A percentile compares a stretch with the other conserved stretches of the same genome.
Conservation (phyloP, 208 protist genomes). For the Trypanosoma scelopori region DNA sequence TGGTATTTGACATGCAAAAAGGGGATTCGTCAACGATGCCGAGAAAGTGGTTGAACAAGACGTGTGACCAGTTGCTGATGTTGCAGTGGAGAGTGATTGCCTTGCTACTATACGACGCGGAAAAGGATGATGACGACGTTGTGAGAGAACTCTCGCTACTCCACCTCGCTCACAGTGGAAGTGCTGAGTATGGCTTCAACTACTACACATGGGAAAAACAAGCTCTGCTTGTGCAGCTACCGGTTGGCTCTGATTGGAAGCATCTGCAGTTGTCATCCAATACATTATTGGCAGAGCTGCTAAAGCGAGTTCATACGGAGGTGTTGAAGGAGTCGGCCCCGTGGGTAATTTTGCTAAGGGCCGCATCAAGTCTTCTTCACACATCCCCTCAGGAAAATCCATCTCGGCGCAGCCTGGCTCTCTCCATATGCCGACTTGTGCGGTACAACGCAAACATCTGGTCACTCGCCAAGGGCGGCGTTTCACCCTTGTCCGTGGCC, state of each 20-base stretch:
- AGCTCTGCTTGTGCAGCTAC: slow-evolving; percentile 9
- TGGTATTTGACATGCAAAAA: slow-evolving; percentile 24
- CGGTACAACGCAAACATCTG: slow-evolving; percentile 25
- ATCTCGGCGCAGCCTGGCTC: slow-evolving; percentile 3
- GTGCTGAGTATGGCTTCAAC: slow-evolving; percentile 19
- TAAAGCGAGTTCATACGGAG: slow-evolving; percentile 7
- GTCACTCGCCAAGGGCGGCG: slow-evolving; percentile 23
- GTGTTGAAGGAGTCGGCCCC: slow-evolving; percentile 23
- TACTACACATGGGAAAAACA: slow-evolving; percentile 16
- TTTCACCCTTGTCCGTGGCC: slow-evolving; percentile 14
- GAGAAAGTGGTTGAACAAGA: slow-evolving; percentile 1
- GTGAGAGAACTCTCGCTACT: slow-evolving; percentile 26
- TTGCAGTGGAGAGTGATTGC: slow-evolving; percentile 29
- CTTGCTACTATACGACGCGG: slow-evolving; percentile 22
- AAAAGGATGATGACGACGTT: slow-evolving; percentile 29
- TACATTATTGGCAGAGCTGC: slow-evolving; percentile 23
- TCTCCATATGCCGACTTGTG: slow-evolving; percentile 26
- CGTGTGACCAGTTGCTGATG: slow-evolving; percentile 18
- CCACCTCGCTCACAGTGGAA: slow-evolving; percentile 22
- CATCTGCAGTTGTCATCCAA: slow-evolving; percentile 19
- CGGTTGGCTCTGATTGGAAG: slow-evolving; percentile 18
- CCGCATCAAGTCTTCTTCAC: slow-evolving; percentile 24
- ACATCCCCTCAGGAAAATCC: neutral
- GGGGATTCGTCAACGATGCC: neutral
- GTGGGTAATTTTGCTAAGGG: slow-evolving; percentile 29